Base-by-base conservation (phyloP, 2,329 filamentous ascomycete genomes). In the Verticillium albo-atrum region DNA sequence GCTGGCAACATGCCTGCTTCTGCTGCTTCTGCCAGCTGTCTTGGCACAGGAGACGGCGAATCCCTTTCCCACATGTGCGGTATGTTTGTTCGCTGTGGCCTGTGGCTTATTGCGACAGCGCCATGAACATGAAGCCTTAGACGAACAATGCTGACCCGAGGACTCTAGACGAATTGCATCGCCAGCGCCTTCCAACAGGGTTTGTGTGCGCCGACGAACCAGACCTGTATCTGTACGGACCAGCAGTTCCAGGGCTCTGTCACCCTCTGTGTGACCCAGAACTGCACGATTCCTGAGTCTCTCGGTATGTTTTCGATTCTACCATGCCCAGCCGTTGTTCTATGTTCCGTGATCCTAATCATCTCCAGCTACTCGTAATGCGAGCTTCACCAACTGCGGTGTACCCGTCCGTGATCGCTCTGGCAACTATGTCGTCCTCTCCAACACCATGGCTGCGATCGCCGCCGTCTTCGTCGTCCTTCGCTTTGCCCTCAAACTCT, bases 401-500 rank as follows among this genome's bases (percentile, higher is more conserved):
- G 64, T 59, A 12, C 67, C 60, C 10, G 42, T 65, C 17, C 63
- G 63, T 6, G 65, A 71, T 59, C 74, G 71, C 60, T 72, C 55
- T 62, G 63, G 66, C n/a, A 66, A 72, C 37, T 67, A 73, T 51
- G 61, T 72, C 20, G 69, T 67, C 17, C 66, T 74, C 3, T 66
- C 70, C 61, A 61, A 66, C 61, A 35, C 61, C 63, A 62, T 75
- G 52, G 72, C 66, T 56, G 66, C 70, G 17, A 67, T 77, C 26
- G 71, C 74, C 6, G 72, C 67, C 30, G 64, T 72, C 51, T 71
- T 75, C 54, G 67, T 79, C 30, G 59, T 71, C 6, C 61, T 74
- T n/a, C 78, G 79, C 17, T 68, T 78, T 10, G 63, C 64, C 4
- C 71, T 69, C 55, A 71, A 68, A 42, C 60, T 76, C 23, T 68